Evolutionary conservation across 768 basidiomycete genomes (phyloP), one percentile per base, ranked within the genome.

Genomic region (Tephrocybe sp.): DNA sequence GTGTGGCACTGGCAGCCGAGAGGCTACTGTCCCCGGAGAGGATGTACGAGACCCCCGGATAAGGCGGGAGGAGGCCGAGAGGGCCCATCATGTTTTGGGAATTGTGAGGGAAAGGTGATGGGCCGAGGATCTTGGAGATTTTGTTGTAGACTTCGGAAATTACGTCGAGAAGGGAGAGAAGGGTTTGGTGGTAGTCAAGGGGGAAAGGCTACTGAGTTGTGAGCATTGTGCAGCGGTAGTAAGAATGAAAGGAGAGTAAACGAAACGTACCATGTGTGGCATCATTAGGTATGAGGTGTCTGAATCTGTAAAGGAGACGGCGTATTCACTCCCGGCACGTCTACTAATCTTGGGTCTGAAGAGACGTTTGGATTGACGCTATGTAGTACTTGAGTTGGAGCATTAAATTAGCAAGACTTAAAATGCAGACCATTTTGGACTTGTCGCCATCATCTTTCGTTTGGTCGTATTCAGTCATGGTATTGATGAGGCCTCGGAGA

Each of bases 121-220:
- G 87, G 0, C 91, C 91, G 19, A 96, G 83, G 45, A 92, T 80
- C 61, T 84, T 84, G 8, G 80, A 80, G 35, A 96, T 87, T 68
- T 91, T 92, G 68, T 89, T 84, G 72, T 95, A 96, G 26, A 91
- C 83, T 62, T 93, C 91, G 14, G 89, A 89, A 35, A 95, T 78
- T 42, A 95, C 87, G 63, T 95, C 93, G 47, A 93, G 83, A 22
- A 93, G 82, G 31, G 92, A 91, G 47, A 92, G 80, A 32, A 94
- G 80, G 9, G 89, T 89, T 68, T 95, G 88, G 57, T 90, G 86
- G 63, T 96, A 95, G 67, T 95, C 92, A 48, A 95, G 66, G 2
- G 85, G 73, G 68, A 94, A 95, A n/a, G 92, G 88, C 92, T 93
- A 46, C 11, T 5, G 23, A 45, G 9, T n/a, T 52, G 45, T 54